Evolutionary conservation across 179 eudicot genomes (phyloP).

Genomic region (Spinacia oleracea): DNA sequence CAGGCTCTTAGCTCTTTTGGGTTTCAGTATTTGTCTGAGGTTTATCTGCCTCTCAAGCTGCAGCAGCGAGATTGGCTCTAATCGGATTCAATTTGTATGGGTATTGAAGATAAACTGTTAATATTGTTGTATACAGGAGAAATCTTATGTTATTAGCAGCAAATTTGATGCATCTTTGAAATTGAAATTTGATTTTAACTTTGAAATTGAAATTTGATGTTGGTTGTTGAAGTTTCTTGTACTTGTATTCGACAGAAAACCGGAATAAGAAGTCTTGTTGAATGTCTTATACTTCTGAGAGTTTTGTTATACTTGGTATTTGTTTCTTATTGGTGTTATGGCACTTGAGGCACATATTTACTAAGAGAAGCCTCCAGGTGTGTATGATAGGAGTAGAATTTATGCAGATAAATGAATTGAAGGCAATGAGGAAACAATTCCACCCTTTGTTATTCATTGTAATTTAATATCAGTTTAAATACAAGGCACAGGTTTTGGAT

Average conservation of each 20-base stretch:
- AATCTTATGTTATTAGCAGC: background rate
- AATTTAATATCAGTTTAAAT: background rate
- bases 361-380: background rate
- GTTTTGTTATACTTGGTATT: background rate
- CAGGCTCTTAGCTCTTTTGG: conserved; percentile 98
- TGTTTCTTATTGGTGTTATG: background rate
- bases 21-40: conserved; percentile 94
- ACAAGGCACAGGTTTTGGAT: background rate
- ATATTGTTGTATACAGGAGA: background rate
- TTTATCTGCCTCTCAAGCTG: conserved; percentile 88
- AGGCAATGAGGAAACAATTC: background rate
- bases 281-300: background rate
- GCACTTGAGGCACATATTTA: background rate
- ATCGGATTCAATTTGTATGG: background rate
- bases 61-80: conserved; percentile 95
- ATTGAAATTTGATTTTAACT: background rate
- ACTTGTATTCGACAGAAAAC: background rate
- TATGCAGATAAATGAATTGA: background rate
- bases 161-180: background rate
- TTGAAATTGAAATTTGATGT: background rate
- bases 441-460: background rate
- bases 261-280: background rate
- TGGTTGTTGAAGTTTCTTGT: background rate
- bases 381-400: background rate
- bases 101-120: background rate